Percentiles rank a stretch among this genome's conserved stretches.
Conservation (phyloP, 257 asterid species). For the Agastache rugosa region DNA sequence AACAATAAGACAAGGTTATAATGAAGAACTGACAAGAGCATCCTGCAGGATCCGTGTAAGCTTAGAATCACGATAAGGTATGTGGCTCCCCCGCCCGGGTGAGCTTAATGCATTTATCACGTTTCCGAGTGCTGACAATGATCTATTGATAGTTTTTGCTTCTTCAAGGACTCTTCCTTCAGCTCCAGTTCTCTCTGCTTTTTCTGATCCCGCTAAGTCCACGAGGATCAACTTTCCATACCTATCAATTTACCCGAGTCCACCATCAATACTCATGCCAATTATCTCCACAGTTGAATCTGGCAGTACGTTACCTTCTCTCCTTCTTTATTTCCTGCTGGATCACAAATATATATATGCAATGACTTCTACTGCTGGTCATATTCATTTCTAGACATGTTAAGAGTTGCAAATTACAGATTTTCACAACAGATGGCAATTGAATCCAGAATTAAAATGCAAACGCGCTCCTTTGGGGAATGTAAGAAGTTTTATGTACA, state of each 20-base stretch:
- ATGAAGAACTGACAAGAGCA: slow-evolving; percentile 67
- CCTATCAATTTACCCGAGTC: slow-evolving; percentile 47
- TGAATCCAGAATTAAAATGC: slow-evolving; percentile 19
- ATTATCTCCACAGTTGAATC: slow-evolving; percentile 4
- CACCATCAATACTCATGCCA: slow-evolving; percentile 26
- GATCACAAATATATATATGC: slow-evolving; percentile 65
- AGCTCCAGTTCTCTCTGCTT: slow-evolving; percentile 89
- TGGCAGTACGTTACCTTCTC: slow-evolving; percentile 51
- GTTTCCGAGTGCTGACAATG: slow-evolving; percentile 86
- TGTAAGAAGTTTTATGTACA: background rate
- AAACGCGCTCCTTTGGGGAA: background rate
- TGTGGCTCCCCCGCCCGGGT: slow-evolving; percentile 62
- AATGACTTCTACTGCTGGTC: slow-evolving; percentile 89
- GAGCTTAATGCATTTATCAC: slow-evolving; percentile 85
- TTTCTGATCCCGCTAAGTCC: slow-evolving; percentile 94
- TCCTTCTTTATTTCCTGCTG: slow-evolving; percentile 61
- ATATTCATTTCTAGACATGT: slow-evolving; percentile 76
- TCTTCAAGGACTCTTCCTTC: slow-evolving; percentile 91
- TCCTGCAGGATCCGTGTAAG: slow-evolving; percentile 87
- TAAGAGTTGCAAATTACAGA: slow-evolving; percentile 35
- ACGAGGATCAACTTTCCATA: slow-evolving; percentile 78
- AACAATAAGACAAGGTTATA: slow-evolving; percentile 25
- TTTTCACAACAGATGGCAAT: slow-evolving; percentile 16
- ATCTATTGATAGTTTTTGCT: slow-evolving; percentile 88
- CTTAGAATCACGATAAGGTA: slow-evolving; percentile 89